Evolutionary conservation across 768 basidiomycete species (phyloP).

Genomic region (Rhizopogon rudus): DNA sequence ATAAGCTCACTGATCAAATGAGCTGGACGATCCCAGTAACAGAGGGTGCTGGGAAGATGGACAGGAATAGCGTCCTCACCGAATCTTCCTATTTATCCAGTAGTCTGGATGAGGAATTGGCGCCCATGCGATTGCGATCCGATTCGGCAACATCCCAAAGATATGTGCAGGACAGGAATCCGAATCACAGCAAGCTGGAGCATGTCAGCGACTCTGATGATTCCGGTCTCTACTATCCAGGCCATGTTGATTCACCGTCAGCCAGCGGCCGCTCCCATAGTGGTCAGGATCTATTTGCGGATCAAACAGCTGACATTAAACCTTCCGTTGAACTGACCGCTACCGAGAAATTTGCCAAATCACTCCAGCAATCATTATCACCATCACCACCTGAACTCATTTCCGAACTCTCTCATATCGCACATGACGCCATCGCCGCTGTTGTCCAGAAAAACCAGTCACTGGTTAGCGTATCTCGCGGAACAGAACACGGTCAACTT

Average conservation of each 20-base stretch:
- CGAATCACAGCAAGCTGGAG: slow-evolving; percentile 28
- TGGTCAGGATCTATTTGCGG: slow-evolving; percentile 15
- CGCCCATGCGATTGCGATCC: slow-evolving; percentile 24
- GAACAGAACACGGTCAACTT: slow-evolving; percentile 53
- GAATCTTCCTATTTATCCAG: slow-evolving; percentile 23
- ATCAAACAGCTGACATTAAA: slow-evolving; percentile 12
- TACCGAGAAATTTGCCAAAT: slow-evolving; percentile 62
- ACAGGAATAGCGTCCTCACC: slow-evolving; percentile 28
- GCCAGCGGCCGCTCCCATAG: slow-evolving; percentile 27
- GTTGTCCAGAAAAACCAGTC: slow-evolving; percentile 57
- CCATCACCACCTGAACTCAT: slow-evolving; percentile 55
- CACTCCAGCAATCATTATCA: slow-evolving; percentile 54
- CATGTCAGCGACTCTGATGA: slow-evolving; percentile 75
- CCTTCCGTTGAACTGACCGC: slow-evolving; percentile 47
- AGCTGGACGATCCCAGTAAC: slow-evolving; percentile 66
- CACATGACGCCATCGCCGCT: slow-evolving; percentile 55
- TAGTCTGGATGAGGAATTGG: slow-evolving; percentile 18
- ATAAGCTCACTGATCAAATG: slow-evolving; percentile 61
- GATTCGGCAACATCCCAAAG: slow-evolving; percentile 30
- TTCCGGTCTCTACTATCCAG: slow-evolving; percentile 47
- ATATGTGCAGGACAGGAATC: slow-evolving; percentile 22
- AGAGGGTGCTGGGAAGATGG: slow-evolving; percentile 20
- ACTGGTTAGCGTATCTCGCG: slow-evolving; percentile 36
- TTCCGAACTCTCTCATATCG: slow-evolving; percentile 54
- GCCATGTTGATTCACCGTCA: slow-evolving; percentile 25